Base-by-base conservation (phyloP, 768 basidiomycete species). In the Termitomyces sp. region DNA sequence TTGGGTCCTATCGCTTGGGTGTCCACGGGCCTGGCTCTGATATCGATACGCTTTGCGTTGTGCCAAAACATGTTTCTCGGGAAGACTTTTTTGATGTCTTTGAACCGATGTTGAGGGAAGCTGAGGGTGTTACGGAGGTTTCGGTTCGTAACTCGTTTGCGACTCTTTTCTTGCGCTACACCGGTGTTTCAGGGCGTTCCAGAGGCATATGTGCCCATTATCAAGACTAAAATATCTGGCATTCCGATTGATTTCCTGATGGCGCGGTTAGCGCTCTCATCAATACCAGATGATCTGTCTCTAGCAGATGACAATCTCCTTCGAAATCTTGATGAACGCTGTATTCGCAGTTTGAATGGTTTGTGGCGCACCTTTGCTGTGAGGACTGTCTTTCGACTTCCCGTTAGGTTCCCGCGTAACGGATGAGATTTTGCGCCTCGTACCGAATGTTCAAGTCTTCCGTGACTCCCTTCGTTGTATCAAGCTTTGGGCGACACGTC, bases 11-110 rank as follows among this genome's bases (percentile, higher is more conserved):
- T 81, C 90, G 97, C 68, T 79, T 99, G 53, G 97, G 97, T 61
- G 97, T 98, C 25, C 97, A 98, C 74, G 94, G 93, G 12, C 97
- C 96, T 40, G 91, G 93, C 3, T 82, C 89, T 53, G 96, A 99
- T 84, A 98, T 99, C 72, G 97, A 99, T 79, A 97, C 96, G n/a
- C 78, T 99, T 25, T 92, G 94, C 71, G 96, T 98, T 40, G 97
- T 96, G 42, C 97, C 97, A 7, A 94, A 96, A 73, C 95, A 98
- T 74, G 91, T 98, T 59, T 91, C 89, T 59, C 84, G 94, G 64
- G 95, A 97, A 66, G 96, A 98, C 78, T 98, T 98, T 78, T 97
- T 97, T 71, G 88, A 91, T 0, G 80, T 87, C 31, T 96, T 99
- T 67, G 92, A 94, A 72, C 82, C 86, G 14, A 92, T 98, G 93